Evolutionary conservation across 31 red algal genomes (phyloP).

Genomic region (Odonthalia washingtoniensis): DNA sequence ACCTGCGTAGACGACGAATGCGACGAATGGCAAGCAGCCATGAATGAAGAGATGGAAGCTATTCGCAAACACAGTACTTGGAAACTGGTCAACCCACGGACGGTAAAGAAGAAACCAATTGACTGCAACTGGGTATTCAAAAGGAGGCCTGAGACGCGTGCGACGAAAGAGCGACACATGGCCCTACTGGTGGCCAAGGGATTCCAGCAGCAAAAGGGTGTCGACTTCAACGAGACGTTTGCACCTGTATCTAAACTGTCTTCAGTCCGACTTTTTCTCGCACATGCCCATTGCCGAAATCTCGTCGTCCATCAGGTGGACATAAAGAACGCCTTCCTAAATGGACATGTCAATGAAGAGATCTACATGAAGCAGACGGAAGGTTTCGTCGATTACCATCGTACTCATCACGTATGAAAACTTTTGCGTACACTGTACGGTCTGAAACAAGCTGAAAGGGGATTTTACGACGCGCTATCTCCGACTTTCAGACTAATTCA

Average conservation of each 20-base stretch:
- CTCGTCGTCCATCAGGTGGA: constrained; percentile 20
- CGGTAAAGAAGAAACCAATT: background rate
- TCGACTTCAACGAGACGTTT: constrained; percentile 45
- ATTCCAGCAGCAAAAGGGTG: constrained; percentile 23
- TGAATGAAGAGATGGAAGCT: background rate
- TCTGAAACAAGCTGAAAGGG: constrained; percentile 39
- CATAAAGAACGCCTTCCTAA: constrained; percentile 51
- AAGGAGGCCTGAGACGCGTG: background rate
- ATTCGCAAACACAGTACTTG: background rate
- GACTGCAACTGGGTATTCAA: constrained; percentile 40
- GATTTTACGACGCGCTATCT: background rate
- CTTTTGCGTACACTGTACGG: constrained; percentile 26
- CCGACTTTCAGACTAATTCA: background rate
- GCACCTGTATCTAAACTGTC: constrained; percentile 27
- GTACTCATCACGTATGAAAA: constrained; percentile 38
- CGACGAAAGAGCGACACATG: constrained; percentile 3
- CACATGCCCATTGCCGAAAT: background rate
- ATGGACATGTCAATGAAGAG: constrained; percentile 35
- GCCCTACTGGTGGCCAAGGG: constrained; percentile 39
- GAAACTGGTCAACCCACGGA: background rate
- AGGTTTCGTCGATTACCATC: constrained; percentile 32
- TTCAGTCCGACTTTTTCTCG: constrained; percentile 11
- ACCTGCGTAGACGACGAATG: background rate
- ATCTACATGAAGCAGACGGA: constrained; percentile 49
- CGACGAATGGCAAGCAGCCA: constrained; percentile 7